Evolutionary conservation across 2,329 filamentous ascomycete species (phyloP).

Genomic region (Ciborinia camelliae): DNA sequence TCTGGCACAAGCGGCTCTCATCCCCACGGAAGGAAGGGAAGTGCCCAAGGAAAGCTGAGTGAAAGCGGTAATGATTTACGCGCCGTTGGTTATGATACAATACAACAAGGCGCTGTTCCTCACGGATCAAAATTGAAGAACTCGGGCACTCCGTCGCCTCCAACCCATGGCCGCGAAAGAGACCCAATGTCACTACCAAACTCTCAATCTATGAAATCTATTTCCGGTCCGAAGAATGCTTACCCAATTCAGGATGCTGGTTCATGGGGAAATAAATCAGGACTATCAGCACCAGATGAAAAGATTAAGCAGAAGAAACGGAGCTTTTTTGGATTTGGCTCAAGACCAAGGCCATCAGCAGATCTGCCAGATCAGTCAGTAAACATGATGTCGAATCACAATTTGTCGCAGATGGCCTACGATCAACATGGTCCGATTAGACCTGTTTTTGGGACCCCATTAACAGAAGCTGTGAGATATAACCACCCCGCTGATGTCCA

Average conservation of each 20-base stretch:
- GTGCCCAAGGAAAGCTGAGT: slow-evolving; percentile 37
- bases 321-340: slow-evolving; percentile 68
- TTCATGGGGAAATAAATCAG: slow-evolving; percentile 81
- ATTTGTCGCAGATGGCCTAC: slow-evolving; percentile 42
- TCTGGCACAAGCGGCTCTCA: slow-evolving; percentile 42
- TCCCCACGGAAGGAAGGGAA: slow-evolving; percentile 44
- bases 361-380: slow-evolving; percentile 55
- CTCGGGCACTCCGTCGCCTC: slow-evolving; percentile 35
- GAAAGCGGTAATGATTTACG: slow-evolving; percentile 41
- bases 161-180: slow-evolving; percentile 32
- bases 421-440: slow-evolving; percentile 54
- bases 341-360: slow-evolving; percentile 56
- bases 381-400: slow-evolving; percentile 47
- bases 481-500: slow-evolving; percentile 70
- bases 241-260: slow-evolving; percentile 77
- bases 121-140: slow-evolving; percentile 35
- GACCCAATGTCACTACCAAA: slow-evolving; percentile 32
- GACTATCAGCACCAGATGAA: slow-evolving; percentile 57
- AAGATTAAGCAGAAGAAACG: slow-evolving; percentile 75
- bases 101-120: slow-evolving; percentile 38
- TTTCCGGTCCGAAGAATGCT: slow-evolving; percentile 82
- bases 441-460: slow-evolving; percentile 78
- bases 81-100: slow-evolving; percentile 40
- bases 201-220: slow-evolving; percentile 49
- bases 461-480: slow-evolving; percentile 81